Percentiles rank a stretch among this genome's conserved stretches.
phyloP scores from a whole-genome alignment of 2,329 filamentous ascomycete genomes.

The Zasmidium citrigriseum region DNA sequence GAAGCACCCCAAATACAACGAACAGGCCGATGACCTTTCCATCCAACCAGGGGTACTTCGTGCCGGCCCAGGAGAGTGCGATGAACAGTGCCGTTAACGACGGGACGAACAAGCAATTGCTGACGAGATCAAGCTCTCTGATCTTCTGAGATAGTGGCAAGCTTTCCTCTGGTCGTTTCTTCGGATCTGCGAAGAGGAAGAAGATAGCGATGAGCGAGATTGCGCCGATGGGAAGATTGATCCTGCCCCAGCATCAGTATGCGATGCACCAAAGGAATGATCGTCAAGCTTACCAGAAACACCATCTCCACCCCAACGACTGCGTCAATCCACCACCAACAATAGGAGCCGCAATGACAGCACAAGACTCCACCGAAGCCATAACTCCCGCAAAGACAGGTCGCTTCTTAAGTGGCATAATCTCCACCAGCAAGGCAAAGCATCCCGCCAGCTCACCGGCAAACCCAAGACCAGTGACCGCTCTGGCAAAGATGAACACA shows the following conservation, averaged over 20 bases:
- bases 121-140: constrained; percentile 34
- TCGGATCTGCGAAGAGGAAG: constrained; percentile 5
- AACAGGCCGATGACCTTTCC: constrained; percentile 37
- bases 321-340: constrained; percentile 40
- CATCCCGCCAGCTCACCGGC: constrained; percentile 22
- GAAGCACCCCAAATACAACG: constrained; percentile 34
- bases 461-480: constrained; percentile 33
- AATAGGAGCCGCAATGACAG: constrained; percentile 32
- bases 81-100: constrained; percentile 31
- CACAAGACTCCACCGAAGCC: constrained; percentile 30
- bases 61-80: constrained; percentile 40
- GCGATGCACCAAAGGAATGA: neutral
- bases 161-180: neutral
- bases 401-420: constrained; percentile 30
- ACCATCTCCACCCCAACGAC: constrained; percentile 39
- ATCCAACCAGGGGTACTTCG: constrained; percentile 38
- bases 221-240: constrained; percentile 37
- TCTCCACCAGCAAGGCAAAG: constrained; percentile 21
- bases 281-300: constrained; percentile 13
- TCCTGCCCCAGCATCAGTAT: constrained; percentile 27
- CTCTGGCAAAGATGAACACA: constrained; percentile 34
- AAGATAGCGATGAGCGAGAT: constrained; percentile 17
- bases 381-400: constrained; percentile 30
- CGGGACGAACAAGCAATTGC: constrained; percentile 37
- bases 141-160: constrained; percentile 20